phyloP scores from a whole-genome alignment of 805 yeast genomes.

The Hemisphaericaspora nanyangensis region DNA sequence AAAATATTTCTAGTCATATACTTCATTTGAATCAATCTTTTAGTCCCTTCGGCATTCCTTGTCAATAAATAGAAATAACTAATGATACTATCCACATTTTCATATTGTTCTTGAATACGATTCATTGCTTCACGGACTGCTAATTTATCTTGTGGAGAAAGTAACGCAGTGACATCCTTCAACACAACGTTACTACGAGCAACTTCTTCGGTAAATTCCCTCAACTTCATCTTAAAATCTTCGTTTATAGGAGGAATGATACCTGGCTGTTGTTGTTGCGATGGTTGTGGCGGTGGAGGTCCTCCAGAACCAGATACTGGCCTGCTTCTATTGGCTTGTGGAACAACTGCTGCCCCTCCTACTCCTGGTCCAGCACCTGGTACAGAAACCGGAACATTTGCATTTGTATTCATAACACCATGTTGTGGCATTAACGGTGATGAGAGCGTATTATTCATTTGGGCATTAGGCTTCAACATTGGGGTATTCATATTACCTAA shows the following conservation, averaged over 20 bases:
- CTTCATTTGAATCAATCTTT: conserved; percentile 72
- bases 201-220: conserved; percentile 66
- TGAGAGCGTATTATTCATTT: conserved; percentile 5
- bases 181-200: conserved; percentile 61
- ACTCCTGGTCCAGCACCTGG: background rate
- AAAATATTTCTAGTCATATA: conserved; percentile 73
- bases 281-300: too few relatives aligned
- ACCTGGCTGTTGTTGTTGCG: conserved; percentile 8
- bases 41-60: conserved; percentile 70
- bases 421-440: conserved; percentile 8
- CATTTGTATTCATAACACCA: background rate
- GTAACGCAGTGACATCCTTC: conserved; percentile 58
- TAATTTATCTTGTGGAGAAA: conserved; percentile 63
- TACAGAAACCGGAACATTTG: background rate
- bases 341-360: conserved; percentile 8
- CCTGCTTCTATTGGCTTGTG: conserved; percentile 10
- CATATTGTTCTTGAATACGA: conserved; percentile 55
- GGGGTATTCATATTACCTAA: conserved; percentile 7
- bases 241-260: conserved; percentile 41
- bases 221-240: conserved; percentile 59
- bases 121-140: conserved; percentile 53
- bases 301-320: background rate
- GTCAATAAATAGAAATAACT: conserved; percentile 77
- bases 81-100: conserved; percentile 69
- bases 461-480: conserved; percentile 7